Base-by-base conservation (phyloP, 2,329 filamentous ascomycete genomes). In the Pseudopyricularia cyperi region DNA sequence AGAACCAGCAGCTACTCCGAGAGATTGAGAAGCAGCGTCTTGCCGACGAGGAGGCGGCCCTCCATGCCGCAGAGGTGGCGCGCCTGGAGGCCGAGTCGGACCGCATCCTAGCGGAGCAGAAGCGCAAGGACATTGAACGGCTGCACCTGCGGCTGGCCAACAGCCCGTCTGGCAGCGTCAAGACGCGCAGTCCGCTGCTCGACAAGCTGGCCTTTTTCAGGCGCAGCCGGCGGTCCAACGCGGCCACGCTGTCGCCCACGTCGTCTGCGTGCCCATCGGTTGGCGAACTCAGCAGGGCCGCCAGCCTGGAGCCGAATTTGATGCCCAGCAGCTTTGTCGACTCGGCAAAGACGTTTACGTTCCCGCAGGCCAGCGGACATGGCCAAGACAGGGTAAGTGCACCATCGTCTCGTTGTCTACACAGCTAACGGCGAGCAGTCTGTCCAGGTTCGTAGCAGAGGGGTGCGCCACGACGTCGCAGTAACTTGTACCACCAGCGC, bases 401-500 rank as follows among this genome's bases (percentile, higher is more conserved):
- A 28, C 22, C 22, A 26, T 26, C n/a, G 28, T 22, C 17, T 8
- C n/a, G 33, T 46, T 26, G 4, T n/a, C 8, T 17, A 48, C 26
- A 33, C 4, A 6, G 32, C 32, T 49, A 15, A 49, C 26, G 19
- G 22, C 12, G 5, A 12, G 68, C 55, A 51, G 51, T 42, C 51
- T 34, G 39, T 56, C 49, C 55, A 85, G 33, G 80, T 96, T 35
- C 79, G 83, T 56, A 94, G 81, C 67, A 77, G 80, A 57, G 81
- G 85, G 53, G 79, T 79, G 12, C 81, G 77, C 1, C 79, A 89
- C 50, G 76, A 76, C 48, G 72, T 95, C n/a, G 78, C 84, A 2
- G 75, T 96, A 37, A 85, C 76, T 2, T 77, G 81, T 3, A 81
- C 85, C 2, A 95, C 90, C 0, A 89, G 83, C 2, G 75, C 83